phyloP scores from a whole-genome alignment of 345 rosid species.

The Limnanthes douglasii region DNA sequence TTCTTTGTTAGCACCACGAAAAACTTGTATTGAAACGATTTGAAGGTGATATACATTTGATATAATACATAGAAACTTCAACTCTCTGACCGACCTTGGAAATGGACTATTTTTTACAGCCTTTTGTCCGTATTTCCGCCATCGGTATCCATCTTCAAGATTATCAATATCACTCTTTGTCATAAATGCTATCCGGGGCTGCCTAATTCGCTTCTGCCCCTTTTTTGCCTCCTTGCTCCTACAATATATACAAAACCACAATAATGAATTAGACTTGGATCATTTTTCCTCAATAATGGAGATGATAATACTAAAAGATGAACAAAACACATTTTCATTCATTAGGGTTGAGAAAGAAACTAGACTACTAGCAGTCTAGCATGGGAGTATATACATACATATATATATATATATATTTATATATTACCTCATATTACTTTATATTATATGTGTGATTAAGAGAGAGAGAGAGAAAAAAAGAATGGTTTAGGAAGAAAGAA shows the following conservation, averaged over 20 bases:
- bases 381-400: neutral
- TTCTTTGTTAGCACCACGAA: too few species aligned
- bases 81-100: slow-evolving; percentile 39
- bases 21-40: neutral
- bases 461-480: slow-evolving; percentile 2
- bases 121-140: slow-evolving; percentile 87
- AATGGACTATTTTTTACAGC: slow-evolving; percentile 90
- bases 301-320: neutral
- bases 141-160: slow-evolving; percentile 93
- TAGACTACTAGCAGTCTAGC: neutral
- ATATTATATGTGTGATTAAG: slow-evolving; percentile 8
- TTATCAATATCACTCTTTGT: slow-evolving; percentile 92
- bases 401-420: neutral
- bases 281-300: neutral
- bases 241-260: slow-evolving; percentile 10
- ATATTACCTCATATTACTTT: neutral
- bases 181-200: slow-evolving; percentile 85
- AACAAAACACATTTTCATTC: too few species aligned
- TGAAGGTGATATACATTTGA: neutral
- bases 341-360: neutral
- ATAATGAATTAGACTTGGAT: neutral
- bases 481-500: slow-evolving; percentile 36
- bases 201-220: slow-evolving; percentile 71
- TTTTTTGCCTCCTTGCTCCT: slow-evolving; percentile 65
- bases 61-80: neutral